phyloP scores from a whole-genome alignment of 176 grass and related monocot species.

The Raddia distichophylla region DNA sequence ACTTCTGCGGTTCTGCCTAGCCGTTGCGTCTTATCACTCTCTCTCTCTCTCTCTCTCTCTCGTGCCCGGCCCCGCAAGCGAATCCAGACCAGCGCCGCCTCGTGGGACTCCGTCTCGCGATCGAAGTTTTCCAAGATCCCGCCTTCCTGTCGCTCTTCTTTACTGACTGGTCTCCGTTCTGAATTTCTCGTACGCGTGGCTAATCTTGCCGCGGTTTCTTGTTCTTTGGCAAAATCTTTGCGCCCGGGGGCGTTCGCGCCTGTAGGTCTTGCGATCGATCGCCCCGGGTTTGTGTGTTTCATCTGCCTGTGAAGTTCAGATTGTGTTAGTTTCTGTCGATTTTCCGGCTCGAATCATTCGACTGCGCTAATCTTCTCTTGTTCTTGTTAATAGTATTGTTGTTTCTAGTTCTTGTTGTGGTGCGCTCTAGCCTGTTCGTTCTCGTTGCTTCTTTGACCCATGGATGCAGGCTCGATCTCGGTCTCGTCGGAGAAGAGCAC shows the following conservation, averaged over 20 bases:
- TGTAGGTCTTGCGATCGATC: neutral
- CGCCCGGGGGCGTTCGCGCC: neutral
- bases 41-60: neutral
- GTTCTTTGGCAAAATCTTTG: slow-evolving; percentile 12
- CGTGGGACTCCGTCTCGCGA: slow-evolving; percentile 9
- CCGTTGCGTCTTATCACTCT: neutral
- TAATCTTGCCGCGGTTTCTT: slow-evolving; percentile 16
- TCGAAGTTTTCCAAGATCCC: slow-evolving; percentile 25
- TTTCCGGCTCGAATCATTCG: neutral
- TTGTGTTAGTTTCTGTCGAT: neutral
- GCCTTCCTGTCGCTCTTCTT: neutral
- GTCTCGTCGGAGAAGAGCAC: slow-evolving; percentile 45
- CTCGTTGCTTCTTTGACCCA: slow-evolving; percentile 21
- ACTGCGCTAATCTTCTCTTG: slow-evolving; percentile 23
- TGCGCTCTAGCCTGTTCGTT: too few relatives aligned
- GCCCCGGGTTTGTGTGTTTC: neutral
- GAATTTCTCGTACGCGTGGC: neutral
- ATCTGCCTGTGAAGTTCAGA: neutral
- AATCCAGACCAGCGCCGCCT: neutral
- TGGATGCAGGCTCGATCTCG: slow-evolving; percentile 53
- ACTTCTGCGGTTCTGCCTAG: slow-evolving; percentile 17
- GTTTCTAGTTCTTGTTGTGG: slow-evolving; percentile 17
- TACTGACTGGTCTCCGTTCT: neutral
- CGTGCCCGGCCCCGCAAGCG: too few relatives aligned
- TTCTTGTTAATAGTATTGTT: neutral